A percentile compares a stretch with the other conserved stretches of the same genome.
Conservation (phyloP, 176 grass and related monocot species). For the Dactylis glomerata region DNA sequence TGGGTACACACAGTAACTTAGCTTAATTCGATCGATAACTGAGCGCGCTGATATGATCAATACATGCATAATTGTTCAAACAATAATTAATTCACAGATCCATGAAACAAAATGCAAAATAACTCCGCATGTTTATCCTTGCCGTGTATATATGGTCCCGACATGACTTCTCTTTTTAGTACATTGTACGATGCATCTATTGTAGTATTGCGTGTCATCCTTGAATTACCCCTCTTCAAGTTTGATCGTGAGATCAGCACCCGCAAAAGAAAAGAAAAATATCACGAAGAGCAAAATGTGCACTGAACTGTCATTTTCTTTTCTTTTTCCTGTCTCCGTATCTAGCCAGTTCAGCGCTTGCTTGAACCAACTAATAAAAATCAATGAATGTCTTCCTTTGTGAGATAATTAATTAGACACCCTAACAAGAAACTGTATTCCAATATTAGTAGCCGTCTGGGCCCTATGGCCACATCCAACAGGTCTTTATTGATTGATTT, state of each 20-base stretch:
- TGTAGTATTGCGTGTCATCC: too few relatives aligned
- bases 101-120: neutral
- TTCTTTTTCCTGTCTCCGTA: neutral
- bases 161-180: neutral
- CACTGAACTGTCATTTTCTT: neutral
- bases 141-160: neutral
- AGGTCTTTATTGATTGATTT: neutral
- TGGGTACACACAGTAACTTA: neutral
- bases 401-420: constrained; percentile 14
- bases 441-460: neutral
- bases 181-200: neutral
- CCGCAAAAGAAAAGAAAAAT: neutral
- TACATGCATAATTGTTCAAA: neutral
- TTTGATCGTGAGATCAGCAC: neutral
- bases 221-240: neutral
- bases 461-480: neutral
- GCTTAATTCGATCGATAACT: neutral
- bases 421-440: constrained; percentile 33
- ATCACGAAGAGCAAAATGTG: neutral
- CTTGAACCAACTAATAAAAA: constrained; percentile 1
- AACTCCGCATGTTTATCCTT: neutral
- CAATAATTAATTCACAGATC: neutral
- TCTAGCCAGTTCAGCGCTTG: neutral
- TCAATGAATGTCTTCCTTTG: neutral
- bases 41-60: neutral